Base-by-base conservation (phyloP, 1,284 basidiomycete species). In the Apiotrichum mycotoxinovorans region DNA sequence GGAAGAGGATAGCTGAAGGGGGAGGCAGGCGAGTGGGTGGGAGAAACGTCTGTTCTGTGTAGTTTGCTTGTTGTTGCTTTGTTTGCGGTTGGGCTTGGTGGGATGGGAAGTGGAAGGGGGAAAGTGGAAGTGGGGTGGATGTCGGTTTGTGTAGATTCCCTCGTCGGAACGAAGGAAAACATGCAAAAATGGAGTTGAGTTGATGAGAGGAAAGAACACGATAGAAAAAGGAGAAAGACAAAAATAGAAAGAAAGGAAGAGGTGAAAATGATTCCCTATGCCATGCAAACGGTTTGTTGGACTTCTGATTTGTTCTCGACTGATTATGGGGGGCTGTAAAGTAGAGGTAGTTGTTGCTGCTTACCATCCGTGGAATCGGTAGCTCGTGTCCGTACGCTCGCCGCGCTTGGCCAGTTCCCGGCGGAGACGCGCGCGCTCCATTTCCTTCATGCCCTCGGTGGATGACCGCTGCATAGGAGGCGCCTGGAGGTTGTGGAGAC, bases 331-430 rank as follows among this genome's bases (percentile, higher is more conserved):
- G 43, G 43, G 25, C 7, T 7, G 27, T 9, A 4, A 20, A 22
- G 18, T 8, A 8, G 22, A 22, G 40, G 23, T 7, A 43, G 22
- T 15, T 14, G 8, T 22, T 9, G 26, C 44, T 12, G 27, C 33
- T 25, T 49, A 75, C 74, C 74, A 75, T 20, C 74, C 74, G 61
- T 75, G 74, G 20, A 57, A 55, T 22, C 74, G 57, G 62, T 74
- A 75, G 55, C 70, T 67, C 18, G 66, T 69, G 56, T 74, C 70
- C 26, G 62, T 65, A 15, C 57, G 56, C 41, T 67, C 64, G 43
- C 57, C 58, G 26, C 68, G 47, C 49, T 61, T 62, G 10, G 59
- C 61, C 40, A 69, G 52, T 52, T 69, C 67, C 27, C 61, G 56
- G 47, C 57, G 61, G 27, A 62, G 54, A 20, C 64, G 37, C 42